Evolutionary conservation across 2,329 filamentous ascomycete species (phyloP), one percentile per base, ranked within the genome.

Genomic region (Ambrosiella xylebori): DNA sequence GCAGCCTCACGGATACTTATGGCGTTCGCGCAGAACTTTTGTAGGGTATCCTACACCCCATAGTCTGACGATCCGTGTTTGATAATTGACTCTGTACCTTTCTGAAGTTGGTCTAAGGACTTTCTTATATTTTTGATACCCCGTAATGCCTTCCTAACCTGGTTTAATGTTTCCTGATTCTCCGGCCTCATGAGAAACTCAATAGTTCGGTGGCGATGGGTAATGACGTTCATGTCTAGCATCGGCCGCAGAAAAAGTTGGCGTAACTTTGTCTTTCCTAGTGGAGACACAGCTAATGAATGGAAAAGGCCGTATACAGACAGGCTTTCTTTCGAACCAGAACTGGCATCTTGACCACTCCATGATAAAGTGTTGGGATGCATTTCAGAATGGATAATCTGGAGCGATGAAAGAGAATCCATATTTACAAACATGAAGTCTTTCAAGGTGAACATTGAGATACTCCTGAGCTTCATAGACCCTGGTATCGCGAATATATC

Each of bases 301-400:
- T 85, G 81, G 61, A 96, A 94, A 0, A 97, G 72, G 0, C 87
- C 90, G 67, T 86, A 95, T 0, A 95, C 71, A 0, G 88, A 97
- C 1, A 93, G 74, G 13, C 81, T 85, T 70, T 95, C 89, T 67
- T 91, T 95, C 0, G 79, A 77, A 17, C 79, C 82, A 1, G 77
- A 80, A 35, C 73, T 61, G 19, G 57, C 41, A 38, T 58, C 58
- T 35, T 61, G 56, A 5, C 51, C 51, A n/a, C 56, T 52, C 59
- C 59, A 61, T 11, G 56, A 86, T 62, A 91, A 85, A 53, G 79
- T 82, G 65, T 88, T 89, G 3, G 88, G 90, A 67, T 95, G 88
- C 9, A 80, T 80, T 67, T 96, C 90, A 1, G 85, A 81, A 58
- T 85, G 84, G 35, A 95, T 75, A 36, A 98, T 87, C 64, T 96